Evolutionary conservation across 768 basidiomycete genomes (phyloP).

Genomic region (Mycena vulgaris): DNA sequence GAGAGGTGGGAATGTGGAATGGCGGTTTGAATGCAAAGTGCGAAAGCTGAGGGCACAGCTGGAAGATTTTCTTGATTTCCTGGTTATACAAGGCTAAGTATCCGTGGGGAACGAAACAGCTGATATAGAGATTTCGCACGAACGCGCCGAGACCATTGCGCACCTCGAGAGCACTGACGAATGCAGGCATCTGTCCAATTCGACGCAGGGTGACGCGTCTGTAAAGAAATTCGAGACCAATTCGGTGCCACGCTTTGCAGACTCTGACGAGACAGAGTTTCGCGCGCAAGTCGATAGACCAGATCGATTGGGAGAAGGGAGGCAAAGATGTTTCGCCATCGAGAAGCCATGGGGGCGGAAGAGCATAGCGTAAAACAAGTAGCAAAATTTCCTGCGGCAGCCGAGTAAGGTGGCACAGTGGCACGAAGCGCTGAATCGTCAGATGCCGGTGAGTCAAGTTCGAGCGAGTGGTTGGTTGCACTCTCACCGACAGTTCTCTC

Average conservation of each 20-base stretch:
- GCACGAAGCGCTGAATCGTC: not conserved
- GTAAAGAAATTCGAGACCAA: conserved; percentile 45
- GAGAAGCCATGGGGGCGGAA: not conserved
- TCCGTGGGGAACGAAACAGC: conserved; percentile 26
- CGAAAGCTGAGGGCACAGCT: conserved; percentile 10
- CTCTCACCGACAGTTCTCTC: not conserved
- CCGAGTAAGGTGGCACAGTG: not conserved
- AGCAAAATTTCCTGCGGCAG: conserved; percentile 5
- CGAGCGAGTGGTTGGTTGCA: too few species aligned
- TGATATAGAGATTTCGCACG: conserved; percentile 32
- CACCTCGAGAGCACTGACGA: conserved; percentile 40
- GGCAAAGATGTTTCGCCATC: conserved; percentile 29
- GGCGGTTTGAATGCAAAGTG: conserved; percentile 12
- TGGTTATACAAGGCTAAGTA: conserved; percentile 21
- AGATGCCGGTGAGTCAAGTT: too few species aligned
- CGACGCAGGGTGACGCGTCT: conserved; percentile 43
- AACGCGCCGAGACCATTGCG: conserved; percentile 23
- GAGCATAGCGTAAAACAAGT: not conserved
- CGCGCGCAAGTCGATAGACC: conserved; percentile 39
- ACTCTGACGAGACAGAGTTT: conserved; percentile 42
- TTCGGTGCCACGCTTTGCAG: conserved; percentile 44
- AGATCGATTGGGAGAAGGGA: conserved; percentile 37
- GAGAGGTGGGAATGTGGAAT: not conserved
- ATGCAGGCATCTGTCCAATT: conserved; percentile 39
- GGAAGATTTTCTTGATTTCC: conserved; percentile 5